Base-by-base conservation (phyloP, 345 rosid genomes). In the Litchi chinensis region DNA sequence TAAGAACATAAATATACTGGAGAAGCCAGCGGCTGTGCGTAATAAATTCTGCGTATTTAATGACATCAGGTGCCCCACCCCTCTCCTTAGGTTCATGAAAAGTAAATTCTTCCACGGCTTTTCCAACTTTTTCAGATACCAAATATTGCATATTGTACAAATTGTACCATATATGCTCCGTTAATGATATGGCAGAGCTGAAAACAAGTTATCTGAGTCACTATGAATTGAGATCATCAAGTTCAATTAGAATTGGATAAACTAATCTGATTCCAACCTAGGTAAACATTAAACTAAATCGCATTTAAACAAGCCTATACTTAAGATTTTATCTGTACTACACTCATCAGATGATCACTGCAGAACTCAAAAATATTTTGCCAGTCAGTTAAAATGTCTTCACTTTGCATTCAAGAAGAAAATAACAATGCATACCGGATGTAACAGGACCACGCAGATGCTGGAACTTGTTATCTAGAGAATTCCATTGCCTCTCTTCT, bases 391-490 rank as follows among this genome's bases (percentile, higher is more conserved):
- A 7, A 22, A 9, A 24, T 11, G 13, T 50, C 48, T 37, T 43
- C 28, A 59, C 13, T 40, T 46, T 59, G 15, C 46, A 48, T 16
- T 44, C 59, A 11, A 44, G 5, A n/a, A 46, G 46, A 39, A 32
- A 32, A 5, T 65, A 28, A 48, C 24, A 56, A 60, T 63, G 2
- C 67, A 75, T 18, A 75, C 82, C 78, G 64, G 63, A 64, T 24
- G 44, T 48, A 70, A 68, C 39, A 69, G 71, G 50, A 11, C 52
- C 32, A 75, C 64, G 65, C 40, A 65, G 44, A 22, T 65, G 56
- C 64, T 56, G 73, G 37, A 43, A 54, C 44, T 79, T 73, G 57
- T 39, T 39, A 63, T 77, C 74, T 22, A 26, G 26, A 16, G 68
- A 69, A 70, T 41, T 77, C 68, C 52, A 22, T 19, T 2, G 56